phyloP scores from a whole-genome alignment of 2,329 filamentous ascomycete genomes.

The Balansia obtecta region DNA sequence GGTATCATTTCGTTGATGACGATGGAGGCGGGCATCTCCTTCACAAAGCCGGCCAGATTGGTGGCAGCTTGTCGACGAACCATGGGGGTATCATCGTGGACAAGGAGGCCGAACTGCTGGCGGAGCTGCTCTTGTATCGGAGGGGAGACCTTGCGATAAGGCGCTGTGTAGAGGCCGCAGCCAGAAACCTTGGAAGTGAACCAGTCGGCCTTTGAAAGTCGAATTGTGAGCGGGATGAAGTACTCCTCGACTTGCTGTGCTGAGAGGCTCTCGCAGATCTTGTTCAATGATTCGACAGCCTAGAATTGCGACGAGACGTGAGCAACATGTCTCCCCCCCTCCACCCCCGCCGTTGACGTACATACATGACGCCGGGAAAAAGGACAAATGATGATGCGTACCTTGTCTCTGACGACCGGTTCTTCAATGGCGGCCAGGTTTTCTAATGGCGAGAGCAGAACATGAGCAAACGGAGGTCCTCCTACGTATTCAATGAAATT shows the following conservation, averaged over 20 bases:
- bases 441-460: slow-evolving; percentile 91
- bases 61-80: slow-evolving; percentile 93
- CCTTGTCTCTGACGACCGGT: slow-evolving; percentile 95
- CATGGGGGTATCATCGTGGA: slow-evolving; percentile 98
- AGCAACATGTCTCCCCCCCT: slow-evolving; percentile 1
- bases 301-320: slow-evolving; percentile 23
- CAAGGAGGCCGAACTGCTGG: slow-evolving; percentile 82
- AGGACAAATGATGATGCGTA: slow-evolving; percentile 25
- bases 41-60: slow-evolving; percentile 94
- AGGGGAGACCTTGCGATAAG: slow-evolving; percentile 82
- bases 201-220: slow-evolving; percentile 98
- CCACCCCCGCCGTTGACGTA: too few relatives aligned
- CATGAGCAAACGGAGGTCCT: slow-evolving; percentile 84
- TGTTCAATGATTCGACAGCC: slow-evolving; percentile 98
- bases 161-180: slow-evolving; percentile 85
- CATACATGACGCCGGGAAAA: neutral
- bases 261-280: slow-evolving; percentile 90
- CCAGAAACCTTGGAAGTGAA: slow-evolving; percentile 99
- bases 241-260: slow-evolving; percentile 90
- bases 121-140: slow-evolving; percentile 84
- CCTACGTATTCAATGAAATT: slow-evolving; percentile 97
- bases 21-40: slow-evolving; percentile 83
- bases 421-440: slow-evolving; percentile 98
- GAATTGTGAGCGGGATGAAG: slow-evolving; percentile 90
- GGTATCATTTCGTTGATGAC: slow-evolving; percentile 99